Evolutionary conservation across 2,329 filamentous ascomycete species (phyloP), one percentile per base, ranked within the genome.

Genomic region (Exophiala xenobiotica): DNA sequence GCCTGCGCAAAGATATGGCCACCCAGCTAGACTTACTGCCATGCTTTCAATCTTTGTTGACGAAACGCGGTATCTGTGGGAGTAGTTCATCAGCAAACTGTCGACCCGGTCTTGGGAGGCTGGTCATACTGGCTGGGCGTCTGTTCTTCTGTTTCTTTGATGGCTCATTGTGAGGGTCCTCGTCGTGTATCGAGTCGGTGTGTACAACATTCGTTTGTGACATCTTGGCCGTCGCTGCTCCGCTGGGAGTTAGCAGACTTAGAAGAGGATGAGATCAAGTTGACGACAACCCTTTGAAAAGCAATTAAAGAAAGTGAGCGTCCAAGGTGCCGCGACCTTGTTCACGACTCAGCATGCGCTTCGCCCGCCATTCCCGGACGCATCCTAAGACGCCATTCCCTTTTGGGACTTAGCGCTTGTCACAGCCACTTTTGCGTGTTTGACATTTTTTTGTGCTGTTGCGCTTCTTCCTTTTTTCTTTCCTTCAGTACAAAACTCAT

Each of bases 21-120:
- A 6, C 3, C 8, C 18, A 14, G 31, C 31, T 24, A 24, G 39
- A 81, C 90, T 73, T 78, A 95, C 87, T 99, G 93, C 93, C 93
- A 99, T 76, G 93, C 93, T 75, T 97, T 96, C 71, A 99, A 75
- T 68, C 93, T 85, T 73, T 99, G 93, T 70, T 99, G 93, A 64
- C 93, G 83, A 69, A 97, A 99, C 8, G 93, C 93, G 53, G 92
- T 97, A 75, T 97, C 90, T 95, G 66, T 49, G 54, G 59, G 38
- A 56, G 54, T 46, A 39, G 42, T 27, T 37, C 49, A 23, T 55
- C 37, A 58, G 54, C 48, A 49, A 24, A 35, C 27, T 27, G 31
- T 18, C 38, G 23, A 19, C 16, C 20, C 27, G 35, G 24, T 44
- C 24, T 23, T 27, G 51, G 14, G 39, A 33, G 42, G 45, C 18